These are phyloP conservation scores for Symbiotaphrina buchneri DNA, from an alignment of 495 filamentous ascomycete species.

Conservation along the genomic window DNA sequence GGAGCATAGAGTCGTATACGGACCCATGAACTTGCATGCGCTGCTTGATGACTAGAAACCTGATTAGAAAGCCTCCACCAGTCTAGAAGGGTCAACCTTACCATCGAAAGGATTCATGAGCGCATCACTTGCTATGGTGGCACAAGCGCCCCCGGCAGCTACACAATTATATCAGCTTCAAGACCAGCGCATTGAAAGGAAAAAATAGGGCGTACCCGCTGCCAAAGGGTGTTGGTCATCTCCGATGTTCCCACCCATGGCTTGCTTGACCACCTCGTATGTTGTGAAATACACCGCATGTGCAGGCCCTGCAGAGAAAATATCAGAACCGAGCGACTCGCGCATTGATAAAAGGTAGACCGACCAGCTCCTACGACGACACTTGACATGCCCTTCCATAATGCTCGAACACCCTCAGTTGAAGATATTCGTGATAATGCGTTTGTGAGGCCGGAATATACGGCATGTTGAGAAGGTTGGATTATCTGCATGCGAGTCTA, in stretches of 20 bases:
- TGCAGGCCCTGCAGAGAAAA: constrained; percentile 45
- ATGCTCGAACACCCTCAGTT: constrained; percentile 67
- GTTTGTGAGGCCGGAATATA: constrained; percentile 82
- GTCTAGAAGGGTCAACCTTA: constrained; percentile 18
- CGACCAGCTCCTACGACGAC: constrained; percentile 86
- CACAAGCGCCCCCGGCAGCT: constrained; percentile 82
- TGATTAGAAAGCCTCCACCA: constrained; percentile 5
- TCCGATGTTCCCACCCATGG: constrained; percentile 78
- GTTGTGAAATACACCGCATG: constrained; percentile 97
- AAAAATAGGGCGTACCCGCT: constrained; percentile 40
- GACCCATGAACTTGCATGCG: constrained; percentile 97
- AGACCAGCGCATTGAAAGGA: constrained; percentile 3
- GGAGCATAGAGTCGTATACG: constrained; percentile 57
- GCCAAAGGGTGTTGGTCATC: constrained; percentile 84
- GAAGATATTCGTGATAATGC: constrained; percentile 78
- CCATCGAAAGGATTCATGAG: constrained; percentile 99
- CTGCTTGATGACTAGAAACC: constrained; percentile 74
- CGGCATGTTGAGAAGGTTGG: constrained; percentile 61
- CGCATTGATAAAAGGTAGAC: constrained; percentile 9
- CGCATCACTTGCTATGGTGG: constrained; percentile 91
- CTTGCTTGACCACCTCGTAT: constrained; percentile 89
- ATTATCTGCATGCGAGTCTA: constrained; percentile 97
- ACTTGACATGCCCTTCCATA: constrained; percentile 94
- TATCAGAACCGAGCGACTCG: not conserved
- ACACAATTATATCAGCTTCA: constrained; percentile 7